These are phyloP conservation scores for Aspergillus fischeri DNA, from an alignment of 2,329 filamentous ascomycete genomes.

Conservation along the genomic window DNA sequence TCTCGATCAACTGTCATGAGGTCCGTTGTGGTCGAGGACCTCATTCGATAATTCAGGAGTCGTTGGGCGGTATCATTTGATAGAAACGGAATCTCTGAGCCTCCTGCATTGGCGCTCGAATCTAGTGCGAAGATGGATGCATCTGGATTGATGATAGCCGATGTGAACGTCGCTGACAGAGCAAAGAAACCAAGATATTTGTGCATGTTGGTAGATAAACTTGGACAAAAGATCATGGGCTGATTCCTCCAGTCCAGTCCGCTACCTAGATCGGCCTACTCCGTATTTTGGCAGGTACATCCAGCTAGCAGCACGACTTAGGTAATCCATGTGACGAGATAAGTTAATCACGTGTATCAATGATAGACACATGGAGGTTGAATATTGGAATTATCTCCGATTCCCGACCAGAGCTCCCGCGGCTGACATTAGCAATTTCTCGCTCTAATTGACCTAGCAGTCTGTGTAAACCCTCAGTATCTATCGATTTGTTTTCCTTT, in stretches of 20 bases:
- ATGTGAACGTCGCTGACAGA: slow-evolving; percentile 21
- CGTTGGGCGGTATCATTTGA: slow-evolving; percentile 32
- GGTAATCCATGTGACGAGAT: not conserved
- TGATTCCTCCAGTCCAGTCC: not conserved
- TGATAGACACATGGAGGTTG: not conserved
- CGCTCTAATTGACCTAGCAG: not conserved
- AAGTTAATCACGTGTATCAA: not conserved
- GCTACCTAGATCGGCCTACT: not conserved
- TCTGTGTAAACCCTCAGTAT: not conserved
- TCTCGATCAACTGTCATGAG: slow-evolving; percentile 41
- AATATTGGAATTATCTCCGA: too few relatives aligned
- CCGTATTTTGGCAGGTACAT: not conserved
- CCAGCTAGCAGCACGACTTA: not conserved
- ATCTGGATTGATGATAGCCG: slow-evolving; percentile 16
- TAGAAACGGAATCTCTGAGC: slow-evolving; percentile 8
- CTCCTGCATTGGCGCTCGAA: not conserved
- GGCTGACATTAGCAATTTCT: not conserved
- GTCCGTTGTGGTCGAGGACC: slow-evolving; percentile 46
- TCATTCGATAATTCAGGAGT: slow-evolving; percentile 46
- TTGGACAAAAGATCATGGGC: not conserved
- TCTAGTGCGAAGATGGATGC: slow-evolving; percentile 32
- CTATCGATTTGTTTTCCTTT: not conserved
- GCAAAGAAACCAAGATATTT: slow-evolving; percentile 24
- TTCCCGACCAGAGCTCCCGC: too few relatives aligned
- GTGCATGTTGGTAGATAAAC: slow-evolving; percentile 21